Conservation (phyloP, 441 rosid species). For the Melastoma candidum region DNA sequence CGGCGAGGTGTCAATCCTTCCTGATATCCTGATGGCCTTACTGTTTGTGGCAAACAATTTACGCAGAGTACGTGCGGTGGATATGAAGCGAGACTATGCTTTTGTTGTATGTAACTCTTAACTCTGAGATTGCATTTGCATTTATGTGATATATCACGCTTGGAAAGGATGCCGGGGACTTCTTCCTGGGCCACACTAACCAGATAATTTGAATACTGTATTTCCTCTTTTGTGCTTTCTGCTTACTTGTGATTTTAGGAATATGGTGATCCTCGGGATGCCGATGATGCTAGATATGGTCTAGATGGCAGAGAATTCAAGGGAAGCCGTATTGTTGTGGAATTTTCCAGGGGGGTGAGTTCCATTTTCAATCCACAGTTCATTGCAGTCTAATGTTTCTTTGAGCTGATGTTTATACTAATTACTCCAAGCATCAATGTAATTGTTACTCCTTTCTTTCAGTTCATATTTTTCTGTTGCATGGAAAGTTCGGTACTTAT, state of each 20-base stretch:
- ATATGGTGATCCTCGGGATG: conserved; percentile 64
- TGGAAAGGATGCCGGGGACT: neutral
- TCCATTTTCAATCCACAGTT: neutral
- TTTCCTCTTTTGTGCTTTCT: conserved; percentile 2
- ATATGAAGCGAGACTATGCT: conserved; percentile 80
- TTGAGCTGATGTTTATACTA: neutral
- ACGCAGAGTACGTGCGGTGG: conserved; percentile 79
- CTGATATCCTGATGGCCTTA: conserved; percentile 71
- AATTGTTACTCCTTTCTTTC: too few species aligned
- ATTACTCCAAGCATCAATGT: too few species aligned
- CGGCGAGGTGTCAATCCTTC: conserved; percentile 58
- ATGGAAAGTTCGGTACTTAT: neutral
- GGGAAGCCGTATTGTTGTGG: conserved; percentile 65
- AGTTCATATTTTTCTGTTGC: neutral
- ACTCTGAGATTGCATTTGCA: neutral
- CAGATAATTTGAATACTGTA: conserved; percentile 11
- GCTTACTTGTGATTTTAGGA: conserved; percentile 30
- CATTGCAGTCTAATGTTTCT: neutral
- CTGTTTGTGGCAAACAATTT: conserved; percentile 64
- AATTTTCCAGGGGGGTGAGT: conserved; percentile 60
- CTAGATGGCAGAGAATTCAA: conserved; percentile 59
- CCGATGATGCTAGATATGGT: conserved; percentile 62
- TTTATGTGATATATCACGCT: neutral
- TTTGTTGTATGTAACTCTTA: conserved; percentile 49
- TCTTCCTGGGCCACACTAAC: conserved; percentile 7